Evolutionary conservation across 2,329 filamentous ascomycete genomes (phyloP), one percentile per base, ranked within the genome.

Genomic region (Neofusicoccum sp.): DNA sequence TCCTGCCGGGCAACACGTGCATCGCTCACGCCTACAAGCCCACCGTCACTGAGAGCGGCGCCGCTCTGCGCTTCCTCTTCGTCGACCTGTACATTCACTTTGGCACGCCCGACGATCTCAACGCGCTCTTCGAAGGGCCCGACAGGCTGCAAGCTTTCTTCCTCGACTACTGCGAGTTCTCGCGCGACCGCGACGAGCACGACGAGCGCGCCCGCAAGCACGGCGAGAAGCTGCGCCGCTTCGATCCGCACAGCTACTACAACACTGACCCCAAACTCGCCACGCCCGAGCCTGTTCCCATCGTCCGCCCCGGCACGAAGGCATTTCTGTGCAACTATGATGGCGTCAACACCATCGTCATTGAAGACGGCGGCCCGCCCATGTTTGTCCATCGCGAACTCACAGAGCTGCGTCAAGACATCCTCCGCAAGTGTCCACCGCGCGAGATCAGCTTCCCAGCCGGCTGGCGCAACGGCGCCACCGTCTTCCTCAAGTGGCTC

Each of bases 401-500:
- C 1, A 45, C 33, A 5, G 56, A 60, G 22, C 33, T 39, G 12
- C 41, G 56, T 11, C 33, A 31, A 6, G 43, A 49, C 44, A 60
- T 60, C 41, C 7, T 43, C 29, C 28, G 22, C 34, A 49, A 49
- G 14, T 37, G 43, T 4, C 43, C 43, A 12, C 36, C 58, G 11
- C 58, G 34, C 36, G 58, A 50, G 3, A 22, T 61, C 45, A 12
- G 3, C 45, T 50, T 49, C 33, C 34, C 44, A 1, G 28, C 14
- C 37, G 58, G 58, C 29, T 61, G 44, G 44, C 58, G 58, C 29
- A 9, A n/a, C 11, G 58, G 45, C 34, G 45, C 36, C 14, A 6
- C 34, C 36, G 50, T 61, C 12, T 61, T 49, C 45, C 33, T 61
- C 12, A 41, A 61, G 39, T 61, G 58, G 58, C 58, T 61, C 3